These are phyloP conservation scores for Paradendryphiella salina DNA, from an alignment of 2,329 filamentous ascomycete genomes.

Conservation along the genomic window DNA sequence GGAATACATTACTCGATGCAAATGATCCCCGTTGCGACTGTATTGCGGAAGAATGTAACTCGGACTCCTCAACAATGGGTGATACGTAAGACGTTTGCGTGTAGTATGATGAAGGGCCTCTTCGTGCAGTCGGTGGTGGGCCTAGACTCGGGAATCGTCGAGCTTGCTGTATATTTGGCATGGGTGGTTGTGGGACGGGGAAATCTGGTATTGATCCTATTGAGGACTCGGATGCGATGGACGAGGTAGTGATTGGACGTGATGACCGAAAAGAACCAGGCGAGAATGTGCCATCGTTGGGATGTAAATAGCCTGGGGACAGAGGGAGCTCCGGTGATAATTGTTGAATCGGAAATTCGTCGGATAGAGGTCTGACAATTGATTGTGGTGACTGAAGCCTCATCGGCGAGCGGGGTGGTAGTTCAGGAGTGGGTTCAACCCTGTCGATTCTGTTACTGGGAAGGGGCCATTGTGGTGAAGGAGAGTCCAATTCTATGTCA, in stretches of 20 bases:
- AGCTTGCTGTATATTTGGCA: constrained; percentile 40
- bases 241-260: constrained; percentile 46
- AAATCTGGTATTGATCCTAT: constrained; percentile 50
- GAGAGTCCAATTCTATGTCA: constrained; percentile 29
- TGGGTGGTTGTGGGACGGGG: constrained; percentile 43
- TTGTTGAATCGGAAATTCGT: constrained; percentile 42
- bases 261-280: constrained; percentile 35
- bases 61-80: constrained; percentile 55
- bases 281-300: constrained; percentile 42
- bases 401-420: constrained; percentile 31
- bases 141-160: constrained; percentile 51
- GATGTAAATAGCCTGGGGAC: constrained; percentile 29
- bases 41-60: constrained; percentile 50
- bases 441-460: constrained; percentile 40
- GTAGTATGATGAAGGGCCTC: constrained; percentile 55
- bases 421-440: constrained; percentile 29
- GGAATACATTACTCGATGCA: constrained; percentile 56
- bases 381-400: constrained; percentile 49
- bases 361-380: constrained; percentile 47
- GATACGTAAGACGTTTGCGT: constrained; percentile 54
- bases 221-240: constrained; percentile 47
- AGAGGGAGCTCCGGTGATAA: constrained; percentile 27
- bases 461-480: constrained; percentile 53
- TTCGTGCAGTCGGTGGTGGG: constrained; percentile 53
- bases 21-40: constrained; percentile 50